phyloP scores from a whole-genome alignment of 176 grass and related monocot genomes.

The Alloteropsis semialata region DNA sequence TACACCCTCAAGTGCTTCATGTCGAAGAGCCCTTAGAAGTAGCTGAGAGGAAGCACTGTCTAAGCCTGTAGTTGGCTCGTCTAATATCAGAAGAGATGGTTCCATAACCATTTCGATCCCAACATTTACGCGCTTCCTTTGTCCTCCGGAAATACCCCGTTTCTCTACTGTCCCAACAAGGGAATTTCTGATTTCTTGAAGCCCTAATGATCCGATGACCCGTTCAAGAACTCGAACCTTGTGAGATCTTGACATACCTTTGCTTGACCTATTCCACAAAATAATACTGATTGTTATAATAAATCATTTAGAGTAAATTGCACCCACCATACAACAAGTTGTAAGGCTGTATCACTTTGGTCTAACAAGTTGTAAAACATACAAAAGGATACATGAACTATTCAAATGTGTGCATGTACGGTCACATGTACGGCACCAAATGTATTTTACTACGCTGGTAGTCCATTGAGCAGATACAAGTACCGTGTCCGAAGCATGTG shows the following conservation, averaged over 20 bases:
- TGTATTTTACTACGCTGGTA: no score
- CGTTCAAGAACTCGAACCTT: constrained; percentile 73
- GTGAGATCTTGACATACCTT: constrained; percentile 46
- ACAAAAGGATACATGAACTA: no score
- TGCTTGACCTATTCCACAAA: constrained; percentile 48
- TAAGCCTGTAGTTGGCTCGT: constrained; percentile 85
- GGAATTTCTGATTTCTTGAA: constrained; percentile 73
- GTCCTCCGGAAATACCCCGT: constrained; percentile 79
- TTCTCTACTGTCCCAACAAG: constrained; percentile 90
- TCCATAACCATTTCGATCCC: constrained; percentile 93
- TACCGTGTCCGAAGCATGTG: no score
- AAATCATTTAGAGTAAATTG: not conserved
- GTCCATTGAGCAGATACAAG: no score
- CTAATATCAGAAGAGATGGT: constrained; percentile 82
- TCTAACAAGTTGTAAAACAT: no score
- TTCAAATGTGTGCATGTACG: no score
- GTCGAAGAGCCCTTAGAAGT: constrained; percentile 71
- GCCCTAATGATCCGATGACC: constrained; percentile 65
- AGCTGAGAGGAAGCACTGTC: constrained; percentile 84
- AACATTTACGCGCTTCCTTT: constrained; percentile 83
- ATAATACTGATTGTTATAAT: constrained; percentile 11
- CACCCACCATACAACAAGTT: no score
- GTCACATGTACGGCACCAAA: no score
- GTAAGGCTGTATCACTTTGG: no score
- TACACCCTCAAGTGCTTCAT: constrained; percentile 75